Evolutionary conservation across 306 rosid species (phyloP), one percentile per base, ranked within the genome.

Genomic region (Benincasa hispida): DNA sequence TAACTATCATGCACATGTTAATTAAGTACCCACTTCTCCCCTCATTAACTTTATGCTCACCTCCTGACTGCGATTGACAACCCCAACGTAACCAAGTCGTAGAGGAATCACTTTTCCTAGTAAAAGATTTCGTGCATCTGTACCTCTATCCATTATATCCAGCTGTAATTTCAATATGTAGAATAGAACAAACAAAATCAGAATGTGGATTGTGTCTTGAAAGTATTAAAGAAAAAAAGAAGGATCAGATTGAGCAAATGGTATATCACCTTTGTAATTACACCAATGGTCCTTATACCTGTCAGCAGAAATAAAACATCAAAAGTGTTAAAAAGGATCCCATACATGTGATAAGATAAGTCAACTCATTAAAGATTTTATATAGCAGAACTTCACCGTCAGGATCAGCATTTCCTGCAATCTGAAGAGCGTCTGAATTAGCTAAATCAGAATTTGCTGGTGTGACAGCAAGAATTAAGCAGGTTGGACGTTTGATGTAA

Each of bases 141-240:
- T 95, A 85, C 99, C 99, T 90, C 99, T 92, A 80, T 95, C 99
- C 99, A 95, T 95, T 79, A 95, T 92, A 83, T 95, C 98, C 87
- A 94, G 81, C 97, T 94, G 86, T 53, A 35, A 12, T 25, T 5
- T 41, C 50, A 39, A 37, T 39, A 62, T 24, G 60, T 3, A 50
- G 59, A 53, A 63, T 68, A 78, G 28, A 32, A 76, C 75, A 45
- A 81, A 87, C 83, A 86, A 79, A 74, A 32, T 48, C 54, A 41
- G 12, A 58, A 39, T 11, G 30, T 24, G 5, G 15, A 75, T 12
- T 21, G 50, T 12, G 27, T 37, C 69, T 58, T 59, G 25, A 58
- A 32, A 37, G 10, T 24, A 35, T n/a, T 10, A 34, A 32, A 45
- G 50, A 0, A 45, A 45, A 51, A 28, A 55, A 10, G n/a, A 32